Percentiles rank a stretch among this genome's conserved stretches.
Evolutionary conservation across 2,329 filamentous ascomycete genomes (phyloP).

Genomic region (Achaetomium macrosporum): DNA sequence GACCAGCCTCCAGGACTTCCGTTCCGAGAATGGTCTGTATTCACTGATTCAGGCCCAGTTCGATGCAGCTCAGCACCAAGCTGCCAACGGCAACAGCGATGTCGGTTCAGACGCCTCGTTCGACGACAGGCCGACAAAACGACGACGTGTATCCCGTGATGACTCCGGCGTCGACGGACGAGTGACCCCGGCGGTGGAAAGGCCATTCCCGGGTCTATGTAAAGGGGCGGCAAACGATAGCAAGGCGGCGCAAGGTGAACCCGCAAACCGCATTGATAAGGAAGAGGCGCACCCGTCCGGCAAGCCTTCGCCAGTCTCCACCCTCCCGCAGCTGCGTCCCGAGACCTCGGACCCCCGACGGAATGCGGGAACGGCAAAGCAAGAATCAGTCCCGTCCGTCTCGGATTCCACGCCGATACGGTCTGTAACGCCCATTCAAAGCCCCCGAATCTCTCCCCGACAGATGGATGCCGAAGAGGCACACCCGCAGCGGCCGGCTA

Average conservation of each 20-base stretch:
- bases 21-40: slow-evolving; percentile 66
- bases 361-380: neutral
- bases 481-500: neutral
- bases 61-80: slow-evolving; percentile 41
- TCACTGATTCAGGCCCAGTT: slow-evolving; percentile 65
- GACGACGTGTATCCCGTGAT: slow-evolving; percentile 30
- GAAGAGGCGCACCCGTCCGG: neutral
- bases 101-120: slow-evolving; percentile 26
- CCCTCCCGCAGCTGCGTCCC: neutral
- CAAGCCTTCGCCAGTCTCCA: neutral
- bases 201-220: slow-evolving; percentile 9
- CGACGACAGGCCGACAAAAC: slow-evolving; percentile 30
- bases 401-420: neutral
- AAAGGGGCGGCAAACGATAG: neutral
- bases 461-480: neutral
- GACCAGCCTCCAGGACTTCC: slow-evolving; percentile 52
- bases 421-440: neutral
- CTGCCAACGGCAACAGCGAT: slow-evolving; percentile 28
- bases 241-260: neutral
- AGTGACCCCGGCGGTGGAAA: neutral
- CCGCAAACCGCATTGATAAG: too few relatives aligned
- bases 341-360: neutral
- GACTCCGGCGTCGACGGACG: neutral
- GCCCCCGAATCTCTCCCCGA: neutral
- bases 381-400: neutral